Evolutionary conservation across 176 grass and related monocot genomes (phyloP).

Genomic region (maize (Zea mays)): DNA sequence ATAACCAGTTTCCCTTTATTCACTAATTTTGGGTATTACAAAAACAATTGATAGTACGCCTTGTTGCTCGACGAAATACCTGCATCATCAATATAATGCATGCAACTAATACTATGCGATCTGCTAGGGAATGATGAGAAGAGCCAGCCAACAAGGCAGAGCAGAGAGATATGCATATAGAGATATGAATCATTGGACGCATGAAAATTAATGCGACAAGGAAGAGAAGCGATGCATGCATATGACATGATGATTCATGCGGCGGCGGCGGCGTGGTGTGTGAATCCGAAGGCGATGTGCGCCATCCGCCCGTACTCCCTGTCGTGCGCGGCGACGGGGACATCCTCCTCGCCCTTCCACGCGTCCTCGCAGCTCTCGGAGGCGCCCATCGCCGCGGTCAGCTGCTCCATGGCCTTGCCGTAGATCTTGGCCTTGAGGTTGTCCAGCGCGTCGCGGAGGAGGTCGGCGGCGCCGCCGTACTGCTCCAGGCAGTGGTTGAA

Average conservation of each 20-base stretch:
- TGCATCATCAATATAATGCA: too few relatives aligned
- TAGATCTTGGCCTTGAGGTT: conserved; percentile 52
- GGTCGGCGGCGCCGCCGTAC: conserved; percentile 50
- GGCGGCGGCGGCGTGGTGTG: conserved; percentile 38
- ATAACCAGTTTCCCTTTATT: too few relatives aligned
- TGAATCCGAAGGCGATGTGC: conserved; percentile 56
- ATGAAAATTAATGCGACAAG: too few relatives aligned
- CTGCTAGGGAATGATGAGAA: too few relatives aligned
- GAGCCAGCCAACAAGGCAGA: too few relatives aligned
- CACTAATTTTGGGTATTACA: too few relatives aligned
- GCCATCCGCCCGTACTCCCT: conserved; percentile 57
- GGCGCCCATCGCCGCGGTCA: conserved; percentile 43
- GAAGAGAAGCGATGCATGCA: too few relatives aligned
- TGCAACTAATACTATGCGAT: too few relatives aligned
- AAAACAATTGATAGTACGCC: too few relatives aligned
- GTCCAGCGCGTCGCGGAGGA: conserved; percentile 58
- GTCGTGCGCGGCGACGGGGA: conserved; percentile 47
- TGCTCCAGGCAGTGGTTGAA: conserved; percentile 45
- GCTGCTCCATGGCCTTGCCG: conserved; percentile 49
- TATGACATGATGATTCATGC: conserved; percentile 8
- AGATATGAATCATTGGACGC: too few relatives aligned
- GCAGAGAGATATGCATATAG: too few relatives aligned
- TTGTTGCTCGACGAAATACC: too few relatives aligned
- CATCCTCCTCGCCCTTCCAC: conserved; percentile 13
- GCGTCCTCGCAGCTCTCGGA: conserved; percentile 62